Percentiles rank a stretch among this genome's conserved stretches.
These are phyloP conservation scores for Lodderomyces pseudojiufengensis DNA, from an alignment of 1,139 yeast genomes.

Conservation along the genomic window DNA sequence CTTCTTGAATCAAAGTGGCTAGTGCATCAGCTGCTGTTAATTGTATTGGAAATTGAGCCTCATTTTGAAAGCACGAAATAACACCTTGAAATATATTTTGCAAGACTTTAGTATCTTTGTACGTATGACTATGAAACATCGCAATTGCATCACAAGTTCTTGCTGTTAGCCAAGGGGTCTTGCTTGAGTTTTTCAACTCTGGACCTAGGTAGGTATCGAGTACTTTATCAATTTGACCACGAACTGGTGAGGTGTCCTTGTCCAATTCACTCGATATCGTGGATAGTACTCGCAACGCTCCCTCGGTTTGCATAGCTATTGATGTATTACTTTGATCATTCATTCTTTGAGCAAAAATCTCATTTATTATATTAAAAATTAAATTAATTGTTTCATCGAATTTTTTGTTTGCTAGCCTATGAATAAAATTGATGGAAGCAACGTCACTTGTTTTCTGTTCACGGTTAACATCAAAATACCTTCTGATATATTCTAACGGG, in stretches of 20 bases:
- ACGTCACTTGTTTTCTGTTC: constrained; percentile 75
- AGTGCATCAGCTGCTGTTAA: constrained; percentile 55
- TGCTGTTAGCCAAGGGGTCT: constrained; percentile 49
- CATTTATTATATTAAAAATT: constrained; percentile 47
- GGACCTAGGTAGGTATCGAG: constrained; percentile 45
- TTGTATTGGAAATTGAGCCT: constrained; percentile 47
- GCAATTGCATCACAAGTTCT: constrained; percentile 57
- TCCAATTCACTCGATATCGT: constrained; percentile 44
- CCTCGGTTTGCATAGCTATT: constrained; percentile 44
- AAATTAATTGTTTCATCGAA: constrained; percentile 42
- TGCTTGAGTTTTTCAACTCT: constrained; percentile 32
- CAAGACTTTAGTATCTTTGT: constrained; percentile 37
- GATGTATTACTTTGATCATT: constrained; percentile 27
- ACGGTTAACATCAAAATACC: constrained; percentile 65
- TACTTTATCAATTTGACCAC: constrained; percentile 45
- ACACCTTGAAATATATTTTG: constrained; percentile 45
- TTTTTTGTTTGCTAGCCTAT: constrained; percentile 44
- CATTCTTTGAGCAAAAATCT: constrained; percentile 44
- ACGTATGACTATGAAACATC: constrained; percentile 37
- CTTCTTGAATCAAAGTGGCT: constrained; percentile 47
- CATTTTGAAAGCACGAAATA: constrained; percentile 39
- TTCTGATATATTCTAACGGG: constrained; percentile 68
- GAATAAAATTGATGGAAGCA: constrained; percentile 76
- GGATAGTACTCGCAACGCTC: constrained; percentile 48
- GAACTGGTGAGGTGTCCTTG: constrained; percentile 37